phyloP scores from a whole-genome alignment of 768 basidiomycete genomes.

The Termitomyces sp. region DNA sequence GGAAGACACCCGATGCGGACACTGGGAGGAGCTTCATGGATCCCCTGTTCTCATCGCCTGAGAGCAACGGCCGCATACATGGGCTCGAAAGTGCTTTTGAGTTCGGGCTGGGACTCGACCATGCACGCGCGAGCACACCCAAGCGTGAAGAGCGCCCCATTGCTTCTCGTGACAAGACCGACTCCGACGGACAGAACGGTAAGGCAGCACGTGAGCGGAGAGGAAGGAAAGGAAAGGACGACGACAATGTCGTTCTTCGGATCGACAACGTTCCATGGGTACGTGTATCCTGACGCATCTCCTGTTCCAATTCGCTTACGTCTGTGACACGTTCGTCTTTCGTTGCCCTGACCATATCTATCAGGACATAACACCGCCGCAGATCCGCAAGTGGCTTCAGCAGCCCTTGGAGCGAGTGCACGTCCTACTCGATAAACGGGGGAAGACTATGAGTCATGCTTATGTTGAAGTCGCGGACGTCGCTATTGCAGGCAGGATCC shows the following conservation, averaged over 20 bases:
- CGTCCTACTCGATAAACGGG: constrained; percentile 75
- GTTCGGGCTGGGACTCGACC: constrained; percentile 33
- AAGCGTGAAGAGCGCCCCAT: constrained; percentile 25
- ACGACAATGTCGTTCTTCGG: constrained; percentile 61
- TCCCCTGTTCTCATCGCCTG: constrained; percentile 31
- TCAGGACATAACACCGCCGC: constrained; percentile 82
- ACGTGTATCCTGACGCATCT: constrained; percentile 15
- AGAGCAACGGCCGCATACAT: constrained; percentile 17
- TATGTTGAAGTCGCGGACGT: constrained; percentile 71
- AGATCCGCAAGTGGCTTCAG: constrained; percentile 64
- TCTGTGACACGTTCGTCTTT: not conserved
- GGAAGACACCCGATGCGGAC: constrained; percentile 13
- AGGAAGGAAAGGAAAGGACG: constrained; percentile 14
- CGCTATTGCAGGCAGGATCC: constrained; percentile 59
- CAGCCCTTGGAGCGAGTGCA: constrained; percentile 71
- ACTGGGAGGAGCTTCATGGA: constrained; percentile 28
- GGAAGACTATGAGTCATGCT: constrained; percentile 83
- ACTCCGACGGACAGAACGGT: constrained; percentile 8
- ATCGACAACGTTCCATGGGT: constrained; percentile 93
- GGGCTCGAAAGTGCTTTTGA: constrained; percentile 38
- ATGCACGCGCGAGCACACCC: constrained; percentile 41
- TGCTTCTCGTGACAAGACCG: not conserved
- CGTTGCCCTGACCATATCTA: not conserved
- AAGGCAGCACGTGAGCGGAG: constrained; percentile 5
- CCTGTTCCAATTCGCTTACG: not conserved